Evolutionary conservation across 495 filamentous ascomycete genomes (phyloP), one percentile per base, ranked within the genome.

Genomic region (Podospora pseudocomata): DNA sequence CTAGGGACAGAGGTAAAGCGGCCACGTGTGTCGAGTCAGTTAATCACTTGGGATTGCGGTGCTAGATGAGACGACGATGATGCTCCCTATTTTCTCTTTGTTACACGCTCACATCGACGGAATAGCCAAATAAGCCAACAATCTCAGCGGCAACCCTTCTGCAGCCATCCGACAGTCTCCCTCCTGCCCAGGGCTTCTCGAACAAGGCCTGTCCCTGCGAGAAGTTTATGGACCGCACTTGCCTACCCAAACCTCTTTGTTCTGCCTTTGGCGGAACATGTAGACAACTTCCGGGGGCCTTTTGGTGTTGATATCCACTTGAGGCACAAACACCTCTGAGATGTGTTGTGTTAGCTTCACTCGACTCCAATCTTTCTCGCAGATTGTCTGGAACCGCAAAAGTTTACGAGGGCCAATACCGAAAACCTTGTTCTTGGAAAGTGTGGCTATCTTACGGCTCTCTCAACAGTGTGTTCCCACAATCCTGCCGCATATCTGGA

Each of bases 1-100:
- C 39, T 11, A 49, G 13, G 13, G 39, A 3, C 39, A 49, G 39
- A 11, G 68, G 71, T 70, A 67, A 72, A 70, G 65, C 49, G 61
- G 70, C 77, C 80, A 82, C 80, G 80, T 83, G 80, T 82, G 79
- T 79, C 81, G 81, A 84, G 81, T 84, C 80, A 80, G 79, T 78
- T 70, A 75, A 75, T 71, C 66, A 74, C 68, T 73, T 69, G 65
- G 9, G 75, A 70, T 74, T 72, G 68, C 74, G 75, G 74, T 72
- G 71, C 70, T 73, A 76, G 76, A 71, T 70, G 70, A 28, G 30
- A 49, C 15, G 11, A 74, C 70, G 73, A 76, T 70, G 73, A 68
- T 65, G 67, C 66, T 69, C 70, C 72, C 23, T 49, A 11, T 32
- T 20, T 39, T 68, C 63, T 80, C 80, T 83, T 82, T 82, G 80